Conservation (phyloP, 2,329 filamentous ascomycete species). For the Sphaerulina populicola region DNA sequence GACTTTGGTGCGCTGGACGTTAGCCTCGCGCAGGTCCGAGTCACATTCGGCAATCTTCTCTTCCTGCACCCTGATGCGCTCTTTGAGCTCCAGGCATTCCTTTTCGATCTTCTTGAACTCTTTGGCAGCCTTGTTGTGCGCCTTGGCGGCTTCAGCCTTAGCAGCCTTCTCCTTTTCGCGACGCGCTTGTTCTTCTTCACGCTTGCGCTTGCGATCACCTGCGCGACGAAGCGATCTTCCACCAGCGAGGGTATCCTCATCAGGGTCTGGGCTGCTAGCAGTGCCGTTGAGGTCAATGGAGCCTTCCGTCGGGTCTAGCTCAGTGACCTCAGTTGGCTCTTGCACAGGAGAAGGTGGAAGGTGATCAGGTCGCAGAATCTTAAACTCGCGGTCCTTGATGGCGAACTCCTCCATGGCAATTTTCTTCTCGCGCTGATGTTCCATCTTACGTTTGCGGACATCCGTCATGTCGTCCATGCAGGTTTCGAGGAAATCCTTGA, state of each 20-base stretch:
- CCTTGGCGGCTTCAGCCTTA: conserved; percentile 52
- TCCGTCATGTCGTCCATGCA: conserved; percentile 91
- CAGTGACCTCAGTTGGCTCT: conserved; percentile 28
- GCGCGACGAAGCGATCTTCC: conserved; percentile 51
- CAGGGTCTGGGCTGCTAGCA: conserved; percentile 47
- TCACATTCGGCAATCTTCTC: conserved; percentile 77
- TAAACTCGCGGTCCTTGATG: conserved; percentile 36
- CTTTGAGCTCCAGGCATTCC: conserved; percentile 81
- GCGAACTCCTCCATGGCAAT: conserved; percentile 48
- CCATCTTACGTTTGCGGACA: conserved; percentile 91
- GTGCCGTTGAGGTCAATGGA: conserved; percentile 54
- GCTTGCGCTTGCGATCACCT: conserved; percentile 52
- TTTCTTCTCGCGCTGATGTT: conserved; percentile 72
- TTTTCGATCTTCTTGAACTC: conserved; percentile 80
- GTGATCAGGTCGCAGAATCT: conserved; percentile 64
- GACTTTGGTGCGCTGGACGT: conserved; percentile 81
- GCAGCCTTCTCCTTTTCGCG: conserved; percentile 57
- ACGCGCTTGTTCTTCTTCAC: conserved; percentile 54
- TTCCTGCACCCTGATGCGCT: conserved; percentile 70
- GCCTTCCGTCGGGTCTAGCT: conserved; percentile 33
- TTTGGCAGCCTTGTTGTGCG: conserved; percentile 65
- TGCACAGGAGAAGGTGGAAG: conserved; percentile 53
- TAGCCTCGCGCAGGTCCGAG: conserved; percentile 85
- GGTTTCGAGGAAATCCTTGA: conserved; percentile 82
- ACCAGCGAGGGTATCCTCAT: conserved; percentile 56